Conservation (phyloP, 1,284 basidiomycete genomes). For the Amylostereum areolatum region DNA sequence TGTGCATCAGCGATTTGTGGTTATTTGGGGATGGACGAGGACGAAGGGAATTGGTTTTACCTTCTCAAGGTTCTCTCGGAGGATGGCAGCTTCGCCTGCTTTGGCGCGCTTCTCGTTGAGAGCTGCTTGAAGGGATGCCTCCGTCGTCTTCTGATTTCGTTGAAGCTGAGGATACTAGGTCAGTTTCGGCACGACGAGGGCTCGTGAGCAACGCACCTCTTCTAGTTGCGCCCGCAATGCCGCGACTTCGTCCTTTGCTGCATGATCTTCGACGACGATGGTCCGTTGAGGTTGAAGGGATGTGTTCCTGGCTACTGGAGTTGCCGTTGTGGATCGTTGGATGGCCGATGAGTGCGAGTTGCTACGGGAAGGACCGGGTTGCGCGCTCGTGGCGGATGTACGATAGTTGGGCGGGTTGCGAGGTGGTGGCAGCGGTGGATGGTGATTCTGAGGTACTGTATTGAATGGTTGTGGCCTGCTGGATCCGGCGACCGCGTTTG, state of each 20-base stretch:
- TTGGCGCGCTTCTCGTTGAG: conserved; percentile 46
- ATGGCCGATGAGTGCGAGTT: too few relatives aligned
- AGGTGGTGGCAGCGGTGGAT: too few relatives aligned
- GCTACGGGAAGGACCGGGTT: too few relatives aligned
- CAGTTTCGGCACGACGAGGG: neutral
- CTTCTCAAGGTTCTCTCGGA: conserved; percentile 54
- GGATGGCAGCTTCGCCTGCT: conserved; percentile 57
- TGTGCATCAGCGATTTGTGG: conserved; percentile 18
- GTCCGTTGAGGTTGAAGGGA: neutral
- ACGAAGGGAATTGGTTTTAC: conserved; percentile 22
- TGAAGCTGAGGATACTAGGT: conserved; percentile 34
- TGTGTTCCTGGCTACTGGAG: neutral
- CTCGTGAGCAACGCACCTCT: conserved; percentile 2
- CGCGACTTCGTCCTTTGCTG: conserved; percentile 3
- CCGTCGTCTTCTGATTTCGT: conserved; percentile 39
- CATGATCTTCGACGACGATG: neutral
- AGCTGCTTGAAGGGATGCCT: conserved; percentile 35
- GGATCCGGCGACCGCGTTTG: too few relatives aligned
- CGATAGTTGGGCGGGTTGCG: too few relatives aligned
- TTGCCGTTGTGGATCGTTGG: too few relatives aligned
- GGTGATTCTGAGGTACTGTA: too few relatives aligned
- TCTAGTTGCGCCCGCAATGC: conserved; percentile 8
- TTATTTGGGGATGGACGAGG: neutral
- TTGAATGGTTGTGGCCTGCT: too few relatives aligned
- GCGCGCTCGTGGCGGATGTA: too few relatives aligned